Percentiles rank a stretch among this genome's conserved stretches.
Evolutionary conservation across 306 rosid species (phyloP).

Genomic region (Trifolium dubium): DNA sequence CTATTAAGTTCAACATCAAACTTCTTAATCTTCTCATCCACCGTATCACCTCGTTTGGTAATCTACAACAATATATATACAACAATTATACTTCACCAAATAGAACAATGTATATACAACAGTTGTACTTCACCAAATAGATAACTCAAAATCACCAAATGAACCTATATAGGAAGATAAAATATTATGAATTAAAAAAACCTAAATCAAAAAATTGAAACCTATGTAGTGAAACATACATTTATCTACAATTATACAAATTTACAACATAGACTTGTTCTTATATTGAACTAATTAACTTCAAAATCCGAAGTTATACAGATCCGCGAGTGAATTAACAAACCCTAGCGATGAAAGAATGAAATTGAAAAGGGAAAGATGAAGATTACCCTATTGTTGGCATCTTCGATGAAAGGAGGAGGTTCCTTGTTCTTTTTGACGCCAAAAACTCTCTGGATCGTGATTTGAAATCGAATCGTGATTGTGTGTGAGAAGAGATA

Average conservation of each 20-base stretch:
- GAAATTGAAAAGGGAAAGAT: neutral
- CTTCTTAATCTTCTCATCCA: slow-evolving; percentile 85
- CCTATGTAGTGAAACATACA: no score
- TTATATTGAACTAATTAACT: no score
- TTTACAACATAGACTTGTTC: no score
- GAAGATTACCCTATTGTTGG: slow-evolving; percentile 73
- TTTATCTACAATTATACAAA: no score
- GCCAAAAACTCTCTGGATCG: slow-evolving; percentile 88
- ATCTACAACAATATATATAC: no score
- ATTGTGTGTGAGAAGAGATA: neutral
- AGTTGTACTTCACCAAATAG: no score
- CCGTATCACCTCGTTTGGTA: slow-evolving; percentile 83
- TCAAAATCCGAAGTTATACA: neutral
- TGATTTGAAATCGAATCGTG: neutral
- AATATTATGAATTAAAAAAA: no score
- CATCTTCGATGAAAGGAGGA: slow-evolving; percentile 84
- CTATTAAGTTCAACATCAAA: slow-evolving; percentile 84
- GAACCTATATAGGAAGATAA: no score
- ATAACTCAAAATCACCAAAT: no score
- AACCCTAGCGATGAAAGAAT: neutral
- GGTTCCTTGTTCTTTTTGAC: slow-evolving; percentile 87
- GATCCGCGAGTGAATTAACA: slow-evolving; percentile 23
- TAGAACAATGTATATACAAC: no score
- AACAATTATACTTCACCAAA: no score
- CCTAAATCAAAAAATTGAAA: no score